A percentile compares a stretch with the other conserved stretches of the same genome.
Evolutionary conservation across 2,329 filamentous ascomycete species (phyloP).

Genomic region (Helotiales sp.): DNA sequence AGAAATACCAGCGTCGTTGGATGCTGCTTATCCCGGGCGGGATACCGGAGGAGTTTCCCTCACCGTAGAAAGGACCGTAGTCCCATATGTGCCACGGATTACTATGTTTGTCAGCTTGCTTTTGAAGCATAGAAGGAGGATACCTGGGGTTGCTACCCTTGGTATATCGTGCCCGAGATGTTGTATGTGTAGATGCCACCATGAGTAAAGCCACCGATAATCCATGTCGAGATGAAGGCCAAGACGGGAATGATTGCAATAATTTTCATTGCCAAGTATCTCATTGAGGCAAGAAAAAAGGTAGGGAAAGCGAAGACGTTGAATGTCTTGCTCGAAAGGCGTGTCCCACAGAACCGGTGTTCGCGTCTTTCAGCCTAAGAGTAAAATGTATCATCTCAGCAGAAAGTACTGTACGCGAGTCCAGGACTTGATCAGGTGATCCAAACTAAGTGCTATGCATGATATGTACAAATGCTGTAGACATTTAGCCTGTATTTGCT

Average conservation of each 20-base stretch:
- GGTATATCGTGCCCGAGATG: slow-evolving; percentile 1
- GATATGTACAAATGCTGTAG: too few species aligned
- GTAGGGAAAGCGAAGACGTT: too few species aligned
- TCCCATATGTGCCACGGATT: slow-evolving; percentile 5
- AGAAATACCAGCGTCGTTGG: slow-evolving; percentile 9
- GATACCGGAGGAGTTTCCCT: not conserved
- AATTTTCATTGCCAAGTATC: not conserved
- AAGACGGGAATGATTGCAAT: not conserved
- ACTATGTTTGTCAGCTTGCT: not conserved
- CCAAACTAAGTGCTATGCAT: too few species aligned
- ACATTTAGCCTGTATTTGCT: too few species aligned
- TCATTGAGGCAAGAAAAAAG: not conserved
- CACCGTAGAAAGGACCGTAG: slow-evolving; percentile 4
- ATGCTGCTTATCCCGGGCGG: not conserved
- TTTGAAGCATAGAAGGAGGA: not conserved
- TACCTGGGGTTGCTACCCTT: slow-evolving; percentile 1
- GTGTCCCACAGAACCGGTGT: too few species aligned
- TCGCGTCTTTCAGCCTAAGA: too few species aligned
- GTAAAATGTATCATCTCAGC: too few species aligned
- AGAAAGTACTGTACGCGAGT: too few species aligned
- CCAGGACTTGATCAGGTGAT: too few species aligned
- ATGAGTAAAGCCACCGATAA: not conserved
- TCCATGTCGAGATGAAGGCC: not conserved
- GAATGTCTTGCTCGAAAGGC: too few species aligned
- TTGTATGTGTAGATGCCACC: slow-evolving; percentile 7